A percentile compares a stretch with the other conserved stretches of the same genome.
phyloP scores from a whole-genome alignment of 2,329 filamentous ascomycete species.

The Shiraia bambusicola region DNA sequence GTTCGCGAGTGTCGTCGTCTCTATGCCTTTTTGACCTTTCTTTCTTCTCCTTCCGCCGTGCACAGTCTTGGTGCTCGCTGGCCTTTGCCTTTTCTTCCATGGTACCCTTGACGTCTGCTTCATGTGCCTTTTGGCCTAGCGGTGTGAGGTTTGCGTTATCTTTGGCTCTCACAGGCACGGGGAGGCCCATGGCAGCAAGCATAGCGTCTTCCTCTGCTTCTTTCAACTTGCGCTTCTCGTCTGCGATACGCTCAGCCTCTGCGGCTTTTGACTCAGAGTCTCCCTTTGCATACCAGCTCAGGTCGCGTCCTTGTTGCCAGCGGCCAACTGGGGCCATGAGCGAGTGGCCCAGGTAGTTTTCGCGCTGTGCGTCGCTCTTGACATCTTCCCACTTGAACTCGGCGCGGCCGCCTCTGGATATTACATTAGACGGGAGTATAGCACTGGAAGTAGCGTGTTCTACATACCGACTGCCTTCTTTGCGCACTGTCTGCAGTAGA shows the following conservation, averaged over 20 bases:
- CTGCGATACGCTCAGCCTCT: slow-evolving; percentile 57
- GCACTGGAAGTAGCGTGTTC: too few species aligned
- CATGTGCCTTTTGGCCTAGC: slow-evolving; percentile 54
- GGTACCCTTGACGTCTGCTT: slow-evolving; percentile 59
- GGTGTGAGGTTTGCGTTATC: slow-evolving; percentile 66
- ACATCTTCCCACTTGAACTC: slow-evolving; percentile 98
- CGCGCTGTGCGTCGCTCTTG: slow-evolving; percentile 79
- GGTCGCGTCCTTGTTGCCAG: slow-evolving; percentile 79
- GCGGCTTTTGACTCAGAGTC: slow-evolving; percentile 60
- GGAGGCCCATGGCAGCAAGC: slow-evolving; percentile 77
- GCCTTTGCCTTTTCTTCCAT: slow-evolving; percentile 52
- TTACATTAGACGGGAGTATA: too few species aligned
- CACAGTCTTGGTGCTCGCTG: slow-evolving; percentile 29
- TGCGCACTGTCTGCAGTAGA: slow-evolving; percentile 87
- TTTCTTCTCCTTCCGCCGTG: slow-evolving; percentile 22
- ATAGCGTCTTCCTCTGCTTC: slow-evolving; percentile 93
- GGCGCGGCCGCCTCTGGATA: slow-evolving; percentile 71
- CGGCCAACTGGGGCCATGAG: slow-evolving; percentile 89
- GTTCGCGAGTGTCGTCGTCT: slow-evolving; percentile 22
- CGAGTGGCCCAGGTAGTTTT: slow-evolving; percentile 88
- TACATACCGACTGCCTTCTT: slow-evolving; percentile 72
- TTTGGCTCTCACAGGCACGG: slow-evolving; percentile 62
- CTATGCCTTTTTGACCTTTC: slow-evolving; percentile 29
- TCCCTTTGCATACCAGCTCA: slow-evolving; percentile 65
- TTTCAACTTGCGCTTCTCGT: slow-evolving; percentile 80